phyloP scores from a whole-genome alignment of 1,284 basidiomycete species.

The Ceratobasidium papillatum region DNA sequence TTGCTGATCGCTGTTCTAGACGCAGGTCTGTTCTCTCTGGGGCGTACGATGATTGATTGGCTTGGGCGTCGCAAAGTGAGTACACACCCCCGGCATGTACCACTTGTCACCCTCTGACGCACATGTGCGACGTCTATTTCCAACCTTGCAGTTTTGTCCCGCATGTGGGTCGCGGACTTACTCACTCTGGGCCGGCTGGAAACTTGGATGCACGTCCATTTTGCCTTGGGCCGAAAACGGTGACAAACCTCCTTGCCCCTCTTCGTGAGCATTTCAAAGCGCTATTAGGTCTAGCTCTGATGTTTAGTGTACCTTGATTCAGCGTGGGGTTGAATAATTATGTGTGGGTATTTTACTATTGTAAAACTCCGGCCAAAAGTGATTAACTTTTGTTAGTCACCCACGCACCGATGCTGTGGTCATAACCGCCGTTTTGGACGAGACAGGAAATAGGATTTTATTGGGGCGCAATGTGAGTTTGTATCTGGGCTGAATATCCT shows the following conservation, averaged over 20 bases:
- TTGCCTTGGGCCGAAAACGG: constrained; percentile 73
- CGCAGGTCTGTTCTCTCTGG: constrained; percentile 78
- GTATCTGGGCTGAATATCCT: constrained; percentile 34
- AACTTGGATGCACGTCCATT: constrained; percentile 80
- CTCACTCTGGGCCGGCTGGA: constrained; percentile 96
- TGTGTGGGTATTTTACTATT: constrained; percentile 49
- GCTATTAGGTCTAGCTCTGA: not conserved
- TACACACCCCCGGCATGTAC: constrained; percentile 36
- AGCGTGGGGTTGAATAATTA: constrained; percentile 89
- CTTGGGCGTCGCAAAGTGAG: constrained; percentile 81
- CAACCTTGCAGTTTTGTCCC: constrained; percentile 76
- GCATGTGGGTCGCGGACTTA: constrained; percentile 80
- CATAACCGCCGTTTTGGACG: constrained; percentile 88
- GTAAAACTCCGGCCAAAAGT: not conserved
- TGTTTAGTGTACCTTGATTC: constrained; percentile 8
- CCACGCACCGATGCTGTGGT: constrained; percentile 90
- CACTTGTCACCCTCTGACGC: constrained; percentile 42
- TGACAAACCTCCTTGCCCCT: constrained; percentile 70
- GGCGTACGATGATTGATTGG: constrained; percentile 88
- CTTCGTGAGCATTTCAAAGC: constrained; percentile 60
- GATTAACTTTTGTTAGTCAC: constrained; percentile 54
- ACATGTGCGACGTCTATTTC: not conserved
- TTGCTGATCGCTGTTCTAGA: constrained; percentile 50
- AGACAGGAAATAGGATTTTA: constrained; percentile 80
- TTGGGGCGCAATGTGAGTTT: constrained; percentile 82